Evolutionary conservation across 2,329 filamentous ascomycete genomes (phyloP).

Genomic region (Penicillium crustosum): DNA sequence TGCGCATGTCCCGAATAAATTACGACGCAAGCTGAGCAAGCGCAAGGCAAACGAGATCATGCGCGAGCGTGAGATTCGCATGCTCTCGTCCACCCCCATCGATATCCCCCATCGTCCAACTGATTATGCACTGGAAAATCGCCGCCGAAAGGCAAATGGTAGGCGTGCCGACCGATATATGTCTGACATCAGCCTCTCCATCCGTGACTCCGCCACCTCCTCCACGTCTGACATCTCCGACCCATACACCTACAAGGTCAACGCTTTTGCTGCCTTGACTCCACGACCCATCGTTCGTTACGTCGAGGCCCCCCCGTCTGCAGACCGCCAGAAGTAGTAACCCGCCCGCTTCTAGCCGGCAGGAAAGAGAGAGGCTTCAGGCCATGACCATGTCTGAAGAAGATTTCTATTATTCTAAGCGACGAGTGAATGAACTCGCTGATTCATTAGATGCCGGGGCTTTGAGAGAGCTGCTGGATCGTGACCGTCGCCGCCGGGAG

Average conservation of each 20-base stretch:
- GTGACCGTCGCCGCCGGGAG: conserved; percentile 78
- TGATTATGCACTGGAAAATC: conserved; percentile 53
- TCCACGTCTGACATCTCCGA: conserved; percentile 74
- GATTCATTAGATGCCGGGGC: conserved; percentile 83
- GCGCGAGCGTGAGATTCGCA: conserved; percentile 83
- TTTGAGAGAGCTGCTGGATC: conserved; percentile 83
- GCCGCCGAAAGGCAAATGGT: conserved; percentile 55
- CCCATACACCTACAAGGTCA: conserved; percentile 74
- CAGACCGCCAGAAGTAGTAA: conserved; percentile 48
- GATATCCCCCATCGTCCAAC: conserved; percentile 62
- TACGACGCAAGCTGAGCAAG: conserved; percentile 73
- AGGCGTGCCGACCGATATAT: conserved; percentile 61
- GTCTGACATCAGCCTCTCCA: conserved; percentile 73
- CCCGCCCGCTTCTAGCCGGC: conserved; percentile 49
- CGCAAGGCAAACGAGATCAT: conserved; percentile 71
- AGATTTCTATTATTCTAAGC: conserved; percentile 57
- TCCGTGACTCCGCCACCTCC: conserved; percentile 72
- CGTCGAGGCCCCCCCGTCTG: conserved; percentile 63
- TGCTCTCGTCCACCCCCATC: conserved; percentile 70
- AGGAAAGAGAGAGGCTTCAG: conserved; percentile 50
- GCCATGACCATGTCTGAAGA: conserved; percentile 62
- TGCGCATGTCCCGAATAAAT: conserved; percentile 51
- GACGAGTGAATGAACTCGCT: conserved; percentile 67
- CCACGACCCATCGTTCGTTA: conserved; percentile 82
- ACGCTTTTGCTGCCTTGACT: conserved; percentile 74